phyloP scores from a whole-genome alignment of 306 rosid species.

The Medicago truncatula region MtrunA17r5.0-ANR NC_053043.1:35511001-35511500 shows the following conservation, averaged over 20 bases:
- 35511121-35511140: conserved; percentile 50
- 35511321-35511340: conserved; percentile 13
- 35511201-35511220: conserved; percentile 7
- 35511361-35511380: conserved; percentile 24
- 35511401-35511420: conserved; percentile 23
- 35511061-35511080: no score
- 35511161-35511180: conserved; percentile 5
- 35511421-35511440: conserved; percentile 30
- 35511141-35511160: conserved; percentile 31
- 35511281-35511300: conserved; percentile 33
- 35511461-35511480: conserved; percentile 27
- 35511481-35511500: conserved; percentile 28
- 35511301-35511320: conserved; percentile 17
- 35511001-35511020: no score
- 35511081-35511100: no score
- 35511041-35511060: no score
- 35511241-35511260: conserved; percentile 18
- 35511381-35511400: conserved; percentile 7
- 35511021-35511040: no score
- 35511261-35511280: conserved; percentile 25
- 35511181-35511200: conserved; percentile 22
- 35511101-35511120: conserved; percentile 35
- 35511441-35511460: conserved; percentile 4
- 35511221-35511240: conserved; percentile 14
- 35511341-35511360: conserved; percentile 2